These are phyloP conservation scores for Ceratocystis colombiana DNA, from an alignment of 2,329 filamentous ascomycete genomes.

Conservation along the genomic window DNA sequence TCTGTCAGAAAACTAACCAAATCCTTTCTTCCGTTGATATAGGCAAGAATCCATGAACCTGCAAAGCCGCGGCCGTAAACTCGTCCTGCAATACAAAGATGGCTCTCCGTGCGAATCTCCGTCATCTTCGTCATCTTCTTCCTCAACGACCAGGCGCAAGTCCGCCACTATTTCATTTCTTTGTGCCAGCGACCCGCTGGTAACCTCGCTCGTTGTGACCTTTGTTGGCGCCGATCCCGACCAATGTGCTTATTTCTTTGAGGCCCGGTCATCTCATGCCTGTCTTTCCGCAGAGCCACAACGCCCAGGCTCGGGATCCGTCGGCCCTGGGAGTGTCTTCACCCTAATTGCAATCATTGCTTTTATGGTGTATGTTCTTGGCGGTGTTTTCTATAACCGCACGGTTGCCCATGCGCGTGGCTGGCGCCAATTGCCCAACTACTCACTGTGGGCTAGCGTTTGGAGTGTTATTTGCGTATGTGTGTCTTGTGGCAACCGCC, in stretches of 20 bases:
- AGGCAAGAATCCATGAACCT: conserved; percentile 48
- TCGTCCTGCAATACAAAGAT: conserved; percentile 65
- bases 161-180: conserved; percentile 86
- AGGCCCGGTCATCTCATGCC: conserved; percentile 74
- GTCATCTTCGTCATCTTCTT: conserved; percentile 21
- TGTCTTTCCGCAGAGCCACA: conserved; percentile 60
- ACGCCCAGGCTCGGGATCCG: conserved; percentile 53
- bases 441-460: conserved; percentile 81
- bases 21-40: conserved; percentile 1
- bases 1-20: conserved; percentile 14
- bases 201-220: conserved; percentile 58
- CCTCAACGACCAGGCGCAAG: conserved; percentile 43
- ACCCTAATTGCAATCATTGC: conserved; percentile 71
- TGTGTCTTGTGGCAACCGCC: conserved; percentile 22
- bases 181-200: conserved; percentile 72
- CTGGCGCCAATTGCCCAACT: conserved; percentile 93
- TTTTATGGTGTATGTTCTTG: conserved; percentile 77
- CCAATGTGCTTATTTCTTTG: conserved; percentile 92
- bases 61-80: conserved; percentile 56
- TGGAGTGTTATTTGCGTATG: conserved; percentile 34
- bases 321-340: conserved; percentile 68
- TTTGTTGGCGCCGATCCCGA: conserved; percentile 79
- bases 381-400: conserved; percentile 90
- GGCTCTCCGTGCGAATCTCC: conserved; percentile 58
- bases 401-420: conserved; percentile 89